phyloP scores from a whole-genome alignment of 1,139 yeast species.

The Nakaseomyces sp. region DNA sequence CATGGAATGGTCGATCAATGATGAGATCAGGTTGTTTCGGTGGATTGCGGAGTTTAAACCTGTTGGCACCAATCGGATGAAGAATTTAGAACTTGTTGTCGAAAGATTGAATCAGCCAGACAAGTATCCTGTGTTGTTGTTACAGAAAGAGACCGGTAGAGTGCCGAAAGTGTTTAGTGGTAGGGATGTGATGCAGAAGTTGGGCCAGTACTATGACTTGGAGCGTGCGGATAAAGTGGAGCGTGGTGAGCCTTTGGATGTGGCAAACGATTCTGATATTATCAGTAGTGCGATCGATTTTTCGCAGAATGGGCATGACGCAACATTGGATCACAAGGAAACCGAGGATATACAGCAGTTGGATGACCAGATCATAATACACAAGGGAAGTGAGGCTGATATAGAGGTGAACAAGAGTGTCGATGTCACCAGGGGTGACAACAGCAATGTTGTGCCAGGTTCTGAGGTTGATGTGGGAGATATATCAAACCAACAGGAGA shows the following conservation, averaged over 20 bases:
- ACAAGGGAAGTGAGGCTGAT: background rate
- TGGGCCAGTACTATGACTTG: constrained; percentile 46
- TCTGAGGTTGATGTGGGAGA: background rate
- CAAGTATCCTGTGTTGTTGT: constrained; percentile 23
- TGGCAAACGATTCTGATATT: background rate
- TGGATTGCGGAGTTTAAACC: constrained; percentile 68
- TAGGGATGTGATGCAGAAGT: constrained; percentile 50
- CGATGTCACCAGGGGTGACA: background rate
- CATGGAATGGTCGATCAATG: constrained; percentile 48
- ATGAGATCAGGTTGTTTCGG: constrained; percentile 57
- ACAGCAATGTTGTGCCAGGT: background rate
- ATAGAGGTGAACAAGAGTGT: background rate
- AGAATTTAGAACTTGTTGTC: constrained; percentile 48
- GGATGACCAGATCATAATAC: constrained; percentile 2
- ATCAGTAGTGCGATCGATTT: constrained; percentile 2
- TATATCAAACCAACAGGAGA: background rate
- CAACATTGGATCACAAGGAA: background rate
- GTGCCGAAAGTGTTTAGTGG: constrained; percentile 34
- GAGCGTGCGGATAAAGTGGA: constrained; percentile 4
- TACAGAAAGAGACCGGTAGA: constrained; percentile 24
- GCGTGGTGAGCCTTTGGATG: background rate
- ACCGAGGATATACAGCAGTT: constrained; percentile 1
- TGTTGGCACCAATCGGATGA: constrained; percentile 44
- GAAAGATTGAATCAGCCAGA: constrained; percentile 41
- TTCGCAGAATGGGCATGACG: constrained; percentile 1